phyloP scores from a whole-genome alignment of 495 filamentous ascomycete genomes.

The Hypoxylon crocopeplum region DNA sequence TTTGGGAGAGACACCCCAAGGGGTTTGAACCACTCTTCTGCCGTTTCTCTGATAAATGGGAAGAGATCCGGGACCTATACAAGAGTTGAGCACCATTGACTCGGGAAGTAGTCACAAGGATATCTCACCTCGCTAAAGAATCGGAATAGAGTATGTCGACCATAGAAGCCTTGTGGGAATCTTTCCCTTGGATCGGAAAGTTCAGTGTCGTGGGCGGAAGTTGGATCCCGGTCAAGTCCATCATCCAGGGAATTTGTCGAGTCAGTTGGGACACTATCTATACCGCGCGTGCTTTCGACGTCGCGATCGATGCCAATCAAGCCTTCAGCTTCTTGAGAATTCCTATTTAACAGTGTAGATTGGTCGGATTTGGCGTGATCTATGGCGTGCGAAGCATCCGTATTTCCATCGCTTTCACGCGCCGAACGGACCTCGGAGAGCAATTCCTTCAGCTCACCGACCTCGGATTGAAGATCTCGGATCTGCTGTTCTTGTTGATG shows the following conservation, averaged over 20 bases:
- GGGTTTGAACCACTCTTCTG: slow-evolving; percentile 51
- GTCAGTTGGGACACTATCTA: not conserved
- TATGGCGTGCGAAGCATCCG: not conserved
- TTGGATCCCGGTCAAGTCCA: not conserved
- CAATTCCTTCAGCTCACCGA: slow-evolving; percentile 15
- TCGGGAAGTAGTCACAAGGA: not conserved
- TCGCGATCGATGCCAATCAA: not conserved
- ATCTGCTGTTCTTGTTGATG: slow-evolving; percentile 24
- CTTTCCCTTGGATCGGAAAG: slow-evolving; percentile 25
- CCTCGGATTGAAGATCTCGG: slow-evolving; percentile 14
- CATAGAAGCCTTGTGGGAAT: slow-evolving; percentile 26
- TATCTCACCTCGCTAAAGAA: slow-evolving; percentile 34
- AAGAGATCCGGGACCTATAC: slow-evolving; percentile 48
- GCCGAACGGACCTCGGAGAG: slow-evolving; percentile 1
- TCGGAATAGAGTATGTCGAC: slow-evolving; percentile 31
- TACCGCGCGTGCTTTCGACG: not conserved
- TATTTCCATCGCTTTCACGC: not conserved
- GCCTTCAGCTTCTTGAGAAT: too few relatives aligned
- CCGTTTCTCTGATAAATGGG: slow-evolving; percentile 55
- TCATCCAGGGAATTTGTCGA: not conserved
- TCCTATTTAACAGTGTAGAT: not conserved
- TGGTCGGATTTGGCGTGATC: not conserved
- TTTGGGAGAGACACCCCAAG: slow-evolving; percentile 45
- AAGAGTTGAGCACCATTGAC: not conserved
- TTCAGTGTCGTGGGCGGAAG: not conserved